Conservation (phyloP, 441 rosid species). For the Populus hybrid region DNA sequence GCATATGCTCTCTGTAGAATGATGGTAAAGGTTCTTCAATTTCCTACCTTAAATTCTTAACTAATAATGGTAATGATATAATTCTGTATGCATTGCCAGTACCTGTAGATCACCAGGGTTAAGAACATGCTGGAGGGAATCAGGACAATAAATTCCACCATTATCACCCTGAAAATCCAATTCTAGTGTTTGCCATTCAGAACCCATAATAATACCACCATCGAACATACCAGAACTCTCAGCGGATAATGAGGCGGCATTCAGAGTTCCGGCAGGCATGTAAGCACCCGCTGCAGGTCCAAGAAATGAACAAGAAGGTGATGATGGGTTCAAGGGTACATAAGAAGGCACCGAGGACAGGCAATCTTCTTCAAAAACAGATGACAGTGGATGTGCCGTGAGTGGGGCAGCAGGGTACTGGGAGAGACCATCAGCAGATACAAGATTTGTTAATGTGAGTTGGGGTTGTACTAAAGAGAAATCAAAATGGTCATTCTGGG, state of each 20-base stretch:
- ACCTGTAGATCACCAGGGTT: conserved; percentile 65
- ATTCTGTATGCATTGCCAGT: background rate
- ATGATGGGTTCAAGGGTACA: conserved; percentile 54
- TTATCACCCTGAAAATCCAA: conserved; percentile 62
- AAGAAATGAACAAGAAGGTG: conserved; percentile 53
- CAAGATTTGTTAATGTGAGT: conserved; percentile 29
- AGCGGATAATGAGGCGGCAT: conserved; percentile 37
- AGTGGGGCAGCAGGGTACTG: conserved; percentile 28
- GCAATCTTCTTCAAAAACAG: conserved; percentile 73
- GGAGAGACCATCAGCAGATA: conserved; percentile 24
- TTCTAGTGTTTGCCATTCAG: conserved; percentile 21
- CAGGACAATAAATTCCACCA: conserved; percentile 56
- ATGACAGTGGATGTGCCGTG: conserved; percentile 33
- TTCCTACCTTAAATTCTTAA: background rate
- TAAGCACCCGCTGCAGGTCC: conserved; percentile 39
- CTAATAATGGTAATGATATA: background rate
- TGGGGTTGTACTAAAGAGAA: conserved; percentile 52
- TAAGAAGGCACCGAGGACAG: conserved; percentile 75
- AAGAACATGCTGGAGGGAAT: conserved; percentile 40
- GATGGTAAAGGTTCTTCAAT: background rate
- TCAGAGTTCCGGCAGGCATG: conserved; percentile 41
- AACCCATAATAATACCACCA: conserved; percentile 39
- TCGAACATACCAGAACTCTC: conserved; percentile 48
- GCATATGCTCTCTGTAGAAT: background rate
- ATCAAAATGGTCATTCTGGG: conserved; percentile 55